These are phyloP conservation scores for Tillandsia leiboldiana DNA, from an alignment of 176 grass and related monocot genomes.

Conservation along the genomic window DNA sequence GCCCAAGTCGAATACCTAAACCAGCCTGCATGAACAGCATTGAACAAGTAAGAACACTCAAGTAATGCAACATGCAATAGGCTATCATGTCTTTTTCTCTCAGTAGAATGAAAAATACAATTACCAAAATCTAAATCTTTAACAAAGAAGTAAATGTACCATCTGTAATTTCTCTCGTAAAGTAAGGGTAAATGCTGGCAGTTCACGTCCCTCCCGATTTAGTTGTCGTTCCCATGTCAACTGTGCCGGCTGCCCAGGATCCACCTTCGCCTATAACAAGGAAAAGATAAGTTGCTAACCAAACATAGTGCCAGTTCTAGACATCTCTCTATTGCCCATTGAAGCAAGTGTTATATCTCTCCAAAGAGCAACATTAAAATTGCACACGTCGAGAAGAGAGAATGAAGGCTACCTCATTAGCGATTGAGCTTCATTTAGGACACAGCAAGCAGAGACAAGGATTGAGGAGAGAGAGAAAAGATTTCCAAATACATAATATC, in stretches of 20 bases:
- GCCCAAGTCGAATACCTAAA: slow-evolving; percentile 63
- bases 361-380: too few species aligned
- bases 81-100: background rate
- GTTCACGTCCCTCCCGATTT: slow-evolving; percentile 32
- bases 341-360: too few species aligned
- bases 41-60: background rate
- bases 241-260: slow-evolving; percentile 27
- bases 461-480: background rate
- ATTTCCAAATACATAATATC: too few species aligned
- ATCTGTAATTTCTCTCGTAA: slow-evolving; percentile 46
- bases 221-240: slow-evolving; percentile 79
- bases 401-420: background rate
- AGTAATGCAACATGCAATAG: background rate
- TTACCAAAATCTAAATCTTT: background rate
- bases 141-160: slow-evolving; percentile 32
- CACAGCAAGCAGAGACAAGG: background rate
- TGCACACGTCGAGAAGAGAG: background rate
- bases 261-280: slow-evolving; percentile 35
- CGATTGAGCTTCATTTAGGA: background rate
- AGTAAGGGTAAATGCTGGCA: slow-evolving; percentile 54
- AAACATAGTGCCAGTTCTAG: too few species aligned
- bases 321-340: too few species aligned
- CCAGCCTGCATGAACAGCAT: slow-evolving; percentile 42
- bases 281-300: slow-evolving; percentile 8
- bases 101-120: background rate